Percentiles rank a stretch among this genome's conserved stretches.
These are phyloP conservation scores for Penicillium subrubescens DNA, from an alignment of 495 filamentous ascomycete species.

Conservation along the genomic window DNA sequence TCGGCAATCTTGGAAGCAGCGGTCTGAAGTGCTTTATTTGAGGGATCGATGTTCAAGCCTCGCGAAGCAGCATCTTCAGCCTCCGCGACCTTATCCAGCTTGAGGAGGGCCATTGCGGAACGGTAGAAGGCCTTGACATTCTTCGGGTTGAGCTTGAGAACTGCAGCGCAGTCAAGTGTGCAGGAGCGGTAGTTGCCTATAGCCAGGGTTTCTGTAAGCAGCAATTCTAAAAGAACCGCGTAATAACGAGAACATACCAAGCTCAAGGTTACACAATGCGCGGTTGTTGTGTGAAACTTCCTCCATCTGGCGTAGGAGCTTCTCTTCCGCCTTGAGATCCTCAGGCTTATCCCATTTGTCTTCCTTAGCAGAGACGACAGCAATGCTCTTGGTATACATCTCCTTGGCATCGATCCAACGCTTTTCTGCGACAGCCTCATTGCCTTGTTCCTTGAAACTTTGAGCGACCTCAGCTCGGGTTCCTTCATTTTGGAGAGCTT, in stretches of 20 bases:
- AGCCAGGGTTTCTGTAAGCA: constrained; percentile 11
- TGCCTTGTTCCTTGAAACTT: constrained; percentile 85
- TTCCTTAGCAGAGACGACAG: constrained; percentile 61
- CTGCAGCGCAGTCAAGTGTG: constrained; percentile 78
- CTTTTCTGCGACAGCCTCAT: constrained; percentile 76
- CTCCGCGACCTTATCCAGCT: constrained; percentile 70
- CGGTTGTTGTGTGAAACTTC: constrained; percentile 84
- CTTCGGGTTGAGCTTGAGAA: constrained; percentile 70
- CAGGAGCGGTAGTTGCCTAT: constrained; percentile 81
- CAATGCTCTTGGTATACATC: constrained; percentile 83
- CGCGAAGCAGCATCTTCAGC: constrained; percentile 73
- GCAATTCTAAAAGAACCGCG: no score
- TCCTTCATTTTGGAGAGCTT: constrained; percentile 90
- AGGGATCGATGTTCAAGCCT: constrained; percentile 68
- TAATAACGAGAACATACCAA: constrained; percentile 50
- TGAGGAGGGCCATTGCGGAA: constrained; percentile 71
- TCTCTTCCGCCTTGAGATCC: constrained; percentile 54
- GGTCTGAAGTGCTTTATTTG: constrained; percentile 58
- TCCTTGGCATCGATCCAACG: constrained; percentile 84
- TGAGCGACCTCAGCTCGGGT: constrained; percentile 76
- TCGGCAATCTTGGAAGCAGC: constrained; percentile 58
- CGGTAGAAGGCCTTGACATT: constrained; percentile 93
- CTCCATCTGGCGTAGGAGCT: constrained; percentile 60
- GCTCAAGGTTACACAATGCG: constrained; percentile 79
- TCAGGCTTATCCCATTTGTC: constrained; percentile 53